These are phyloP conservation scores for Pontederia crassipes DNA, from an alignment of 176 grass and related monocot species.

Conservation along the genomic window DNA sequence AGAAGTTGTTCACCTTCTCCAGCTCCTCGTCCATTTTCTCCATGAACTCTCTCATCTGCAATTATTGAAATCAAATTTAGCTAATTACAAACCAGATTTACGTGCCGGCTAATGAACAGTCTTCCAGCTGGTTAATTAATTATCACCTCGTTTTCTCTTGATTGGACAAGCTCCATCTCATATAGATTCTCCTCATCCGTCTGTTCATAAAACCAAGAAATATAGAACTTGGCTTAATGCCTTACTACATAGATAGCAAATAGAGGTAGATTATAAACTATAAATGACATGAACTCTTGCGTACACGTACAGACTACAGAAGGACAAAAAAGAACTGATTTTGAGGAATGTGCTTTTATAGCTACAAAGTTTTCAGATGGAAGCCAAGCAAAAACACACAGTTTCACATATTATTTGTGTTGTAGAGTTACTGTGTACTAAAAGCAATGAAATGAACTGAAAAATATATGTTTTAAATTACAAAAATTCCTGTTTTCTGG, in stretches of 20 bases:
- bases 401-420: too few species aligned
- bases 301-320: too few species aligned
- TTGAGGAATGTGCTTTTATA: too few species aligned
- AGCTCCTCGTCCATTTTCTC: slow-evolving; percentile 68
- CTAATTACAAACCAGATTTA: not conserved
- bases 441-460: not conserved
- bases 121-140: not conserved
- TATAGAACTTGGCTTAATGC: not conserved
- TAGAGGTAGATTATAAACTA: too few species aligned
- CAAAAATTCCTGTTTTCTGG: too few species aligned
- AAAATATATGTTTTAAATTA: too few species aligned
- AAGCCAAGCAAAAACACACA: too few species aligned
- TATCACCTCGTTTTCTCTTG: slow-evolving; percentile 48
- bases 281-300: too few species aligned
- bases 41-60: slow-evolving; percentile 54
- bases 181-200: slow-evolving; percentile 36
- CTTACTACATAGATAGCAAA: not conserved
- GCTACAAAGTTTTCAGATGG: too few species aligned
- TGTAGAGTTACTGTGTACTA: too few species aligned
- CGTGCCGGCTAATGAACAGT: not conserved
- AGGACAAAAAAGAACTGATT: too few species aligned
- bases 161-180: slow-evolving; percentile 39
- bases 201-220: not conserved
- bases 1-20: slow-evolving; percentile 73
- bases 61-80: not conserved